Percentiles rank a stretch among this genome's conserved stretches.
phyloP scores from a whole-genome alignment of 2,329 filamentous ascomycete species.

The Fusarium sp. region DNA sequence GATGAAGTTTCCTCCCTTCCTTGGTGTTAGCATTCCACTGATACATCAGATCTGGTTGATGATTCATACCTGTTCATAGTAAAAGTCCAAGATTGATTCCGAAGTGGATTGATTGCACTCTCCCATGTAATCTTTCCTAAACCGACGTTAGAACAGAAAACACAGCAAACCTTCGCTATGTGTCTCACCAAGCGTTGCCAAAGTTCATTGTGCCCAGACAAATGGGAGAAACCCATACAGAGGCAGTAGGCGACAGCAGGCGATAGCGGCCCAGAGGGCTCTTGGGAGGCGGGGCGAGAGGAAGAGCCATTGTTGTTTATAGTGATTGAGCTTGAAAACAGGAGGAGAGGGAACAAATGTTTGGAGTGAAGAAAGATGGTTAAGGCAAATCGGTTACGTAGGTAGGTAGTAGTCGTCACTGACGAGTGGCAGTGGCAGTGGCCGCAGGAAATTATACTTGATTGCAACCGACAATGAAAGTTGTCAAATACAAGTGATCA shows the following conservation, averaged over 20 bases:
- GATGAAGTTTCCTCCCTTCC: conserved; percentile 76
- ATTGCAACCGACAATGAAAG: not conserved
- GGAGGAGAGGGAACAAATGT: not conserved
- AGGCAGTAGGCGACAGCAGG: conserved; percentile 75
- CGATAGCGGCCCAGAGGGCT: conserved; percentile 76
- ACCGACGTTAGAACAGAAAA: not conserved
- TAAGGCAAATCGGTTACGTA: not conserved
- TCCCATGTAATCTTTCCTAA: conserved; percentile 71
- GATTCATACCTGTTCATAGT: conserved; percentile 66
- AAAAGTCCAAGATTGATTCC: conserved; percentile 77
- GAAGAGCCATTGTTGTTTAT: conserved; percentile 46
- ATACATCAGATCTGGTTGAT: not conserved
- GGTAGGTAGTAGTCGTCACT: not conserved
- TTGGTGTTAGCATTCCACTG: conserved; percentile 20
- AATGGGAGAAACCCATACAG: conserved; percentile 76
- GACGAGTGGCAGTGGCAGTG: not conserved
- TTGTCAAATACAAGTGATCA: not conserved
- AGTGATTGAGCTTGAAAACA: not conserved
- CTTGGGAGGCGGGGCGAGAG: conserved; percentile 64
- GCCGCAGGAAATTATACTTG: not conserved
- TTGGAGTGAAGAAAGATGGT: not conserved
- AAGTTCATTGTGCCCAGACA: conserved; percentile 77
- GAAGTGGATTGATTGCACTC: conserved; percentile 73
- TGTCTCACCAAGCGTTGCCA: conserved; percentile 66
- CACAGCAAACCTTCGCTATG: fast-evolving